These are phyloP conservation scores for Malus hybrid DNA, from an alignment of 331 rosid genomes.

Conservation along the genomic window DNA sequence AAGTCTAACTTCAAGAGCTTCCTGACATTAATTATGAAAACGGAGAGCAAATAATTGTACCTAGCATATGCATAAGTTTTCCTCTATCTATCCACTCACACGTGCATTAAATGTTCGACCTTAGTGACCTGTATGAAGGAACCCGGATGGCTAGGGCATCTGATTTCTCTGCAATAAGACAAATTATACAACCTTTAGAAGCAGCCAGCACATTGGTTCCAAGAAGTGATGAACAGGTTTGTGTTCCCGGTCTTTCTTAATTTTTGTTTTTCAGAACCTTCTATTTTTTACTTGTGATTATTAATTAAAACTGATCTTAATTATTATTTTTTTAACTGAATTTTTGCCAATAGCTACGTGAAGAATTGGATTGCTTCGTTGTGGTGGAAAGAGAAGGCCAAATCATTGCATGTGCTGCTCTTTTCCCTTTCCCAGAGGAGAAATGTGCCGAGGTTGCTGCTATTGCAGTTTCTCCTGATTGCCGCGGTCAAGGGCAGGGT, in stretches of 20 bases:
- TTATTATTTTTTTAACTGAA: not conserved
- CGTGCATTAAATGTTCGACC: constrained; percentile 12
- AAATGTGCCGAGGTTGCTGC: constrained; percentile 94
- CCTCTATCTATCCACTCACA: constrained; percentile 8
- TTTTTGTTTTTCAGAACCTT: not conserved
- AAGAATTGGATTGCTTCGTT: constrained; percentile 45
- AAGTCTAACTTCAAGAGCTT: not conserved
- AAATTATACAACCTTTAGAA: constrained; percentile 69
- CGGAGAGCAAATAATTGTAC: not conserved
- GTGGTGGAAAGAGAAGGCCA: constrained; percentile 97
- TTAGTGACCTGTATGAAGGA: constrained; percentile 91
- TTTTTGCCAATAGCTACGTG: constrained; percentile 45
- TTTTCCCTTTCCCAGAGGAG: constrained; percentile 69
- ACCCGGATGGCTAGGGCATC: constrained; percentile 70
- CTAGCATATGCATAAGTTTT: not conserved
- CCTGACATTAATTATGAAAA: not conserved
- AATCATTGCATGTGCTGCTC: constrained; percentile 88
- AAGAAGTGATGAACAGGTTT: constrained; percentile 82
- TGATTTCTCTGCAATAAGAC: constrained; percentile 70
- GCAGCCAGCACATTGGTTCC: constrained; percentile 68
- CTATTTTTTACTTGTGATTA: not conserved
- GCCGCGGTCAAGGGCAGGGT: constrained; percentile 95
- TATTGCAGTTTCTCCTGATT: constrained; percentile 87
- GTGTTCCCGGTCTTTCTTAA: not conserved
- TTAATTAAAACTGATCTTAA: not conserved